Evolutionary conservation across 495 filamentous ascomycete genomes (phyloP).

Genomic region (Tuber microsphaerosporum): DNA sequence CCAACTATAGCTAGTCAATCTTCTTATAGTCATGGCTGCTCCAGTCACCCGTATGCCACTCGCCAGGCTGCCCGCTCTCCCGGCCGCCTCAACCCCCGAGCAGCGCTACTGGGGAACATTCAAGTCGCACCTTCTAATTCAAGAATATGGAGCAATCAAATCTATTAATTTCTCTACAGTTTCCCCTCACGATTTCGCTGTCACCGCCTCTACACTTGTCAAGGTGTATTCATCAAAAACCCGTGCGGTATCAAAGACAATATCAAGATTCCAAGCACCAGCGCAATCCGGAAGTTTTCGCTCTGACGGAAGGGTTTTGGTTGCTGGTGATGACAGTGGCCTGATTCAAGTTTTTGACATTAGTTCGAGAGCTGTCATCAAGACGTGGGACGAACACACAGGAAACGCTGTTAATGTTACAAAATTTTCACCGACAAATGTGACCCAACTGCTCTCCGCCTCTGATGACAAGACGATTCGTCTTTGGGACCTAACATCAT

Average conservation of each 20-base stretch:
- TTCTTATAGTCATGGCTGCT: constrained; percentile 62
- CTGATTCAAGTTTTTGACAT: constrained; percentile 92
- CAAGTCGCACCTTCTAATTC: constrained; percentile 75
- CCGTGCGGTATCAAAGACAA: constrained; percentile 79
- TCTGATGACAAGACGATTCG: constrained; percentile 88
- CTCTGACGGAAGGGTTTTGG: constrained; percentile 77
- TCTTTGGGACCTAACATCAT: constrained; percentile 84
- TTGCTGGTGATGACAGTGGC: constrained; percentile 84
- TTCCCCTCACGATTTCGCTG: constrained; percentile 72
- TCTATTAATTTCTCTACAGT: constrained; percentile 72
- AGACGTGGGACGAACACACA: constrained; percentile 93
- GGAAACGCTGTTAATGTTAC: constrained; percentile 81
- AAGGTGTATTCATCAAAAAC: constrained; percentile 88
- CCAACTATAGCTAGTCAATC: constrained; percentile 15
- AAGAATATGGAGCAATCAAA: constrained; percentile 78
- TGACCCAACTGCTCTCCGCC: constrained; percentile 74
- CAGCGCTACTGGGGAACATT: constrained; percentile 93
- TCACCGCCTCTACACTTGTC: constrained; percentile 81
- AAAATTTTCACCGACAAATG: constrained; percentile 75
- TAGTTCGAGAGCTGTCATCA: constrained; percentile 77
- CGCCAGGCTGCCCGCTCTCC: constrained; percentile 72
- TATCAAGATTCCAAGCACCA: constrained; percentile 82
- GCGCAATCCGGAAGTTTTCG: constrained; percentile 81
- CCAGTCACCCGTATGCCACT: constrained; percentile 73
- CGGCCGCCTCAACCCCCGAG: constrained; percentile 67